Conservation (phyloP, 805 yeast genomes). For the Naumovozyma dairenensis region DNA sequence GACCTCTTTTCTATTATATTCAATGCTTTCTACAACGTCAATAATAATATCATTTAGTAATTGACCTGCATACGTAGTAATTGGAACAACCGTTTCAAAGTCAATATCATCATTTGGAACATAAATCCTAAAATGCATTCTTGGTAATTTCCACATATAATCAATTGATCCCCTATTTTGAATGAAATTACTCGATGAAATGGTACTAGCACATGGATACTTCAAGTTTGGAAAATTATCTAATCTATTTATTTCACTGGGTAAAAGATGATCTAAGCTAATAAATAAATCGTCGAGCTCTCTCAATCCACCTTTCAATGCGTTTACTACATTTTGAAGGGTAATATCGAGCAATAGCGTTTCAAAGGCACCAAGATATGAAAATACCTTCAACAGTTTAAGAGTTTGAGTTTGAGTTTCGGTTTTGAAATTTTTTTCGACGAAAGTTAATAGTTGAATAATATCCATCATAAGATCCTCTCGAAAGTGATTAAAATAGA, state of each 20-base stretch:
- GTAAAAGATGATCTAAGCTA: conserved; percentile 28
- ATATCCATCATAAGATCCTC: conserved; percentile 23
- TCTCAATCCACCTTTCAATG: conserved; percentile 31
- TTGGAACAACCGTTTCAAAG: conserved; percentile 52
- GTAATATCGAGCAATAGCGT: too few relatives aligned
- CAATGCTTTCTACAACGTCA: conserved; percentile 64
- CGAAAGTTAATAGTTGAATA: conserved; percentile 35
- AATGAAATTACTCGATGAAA: conserved; percentile 19
- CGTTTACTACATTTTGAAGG: conserved; percentile 35
- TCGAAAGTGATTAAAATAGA: conserved; percentile 31
- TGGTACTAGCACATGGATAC: too few relatives aligned
- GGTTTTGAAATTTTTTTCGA: conserved; percentile 19
- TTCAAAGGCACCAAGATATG: too few relatives aligned
- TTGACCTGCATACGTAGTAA: conserved; percentile 38
- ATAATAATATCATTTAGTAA: conserved; percentile 59
- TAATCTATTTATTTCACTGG: conserved; percentile 15
- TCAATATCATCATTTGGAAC: conserved; percentile 33
- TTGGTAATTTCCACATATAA: conserved; percentile 50
- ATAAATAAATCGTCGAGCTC: conserved; percentile 28
- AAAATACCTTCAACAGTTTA: too few relatives aligned
- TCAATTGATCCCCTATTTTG: conserved; percentile 39
- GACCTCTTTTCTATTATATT: conserved; percentile 76
- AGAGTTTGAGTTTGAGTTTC: conserved; percentile 3
- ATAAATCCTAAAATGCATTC: conserved; percentile 48
- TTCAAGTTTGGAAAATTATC: conserved; percentile 27